These are phyloP conservation scores for Sporothrix curviconia DNA, from an alignment of 2,329 filamentous ascomycete species.

Conservation along the genomic window DNA sequence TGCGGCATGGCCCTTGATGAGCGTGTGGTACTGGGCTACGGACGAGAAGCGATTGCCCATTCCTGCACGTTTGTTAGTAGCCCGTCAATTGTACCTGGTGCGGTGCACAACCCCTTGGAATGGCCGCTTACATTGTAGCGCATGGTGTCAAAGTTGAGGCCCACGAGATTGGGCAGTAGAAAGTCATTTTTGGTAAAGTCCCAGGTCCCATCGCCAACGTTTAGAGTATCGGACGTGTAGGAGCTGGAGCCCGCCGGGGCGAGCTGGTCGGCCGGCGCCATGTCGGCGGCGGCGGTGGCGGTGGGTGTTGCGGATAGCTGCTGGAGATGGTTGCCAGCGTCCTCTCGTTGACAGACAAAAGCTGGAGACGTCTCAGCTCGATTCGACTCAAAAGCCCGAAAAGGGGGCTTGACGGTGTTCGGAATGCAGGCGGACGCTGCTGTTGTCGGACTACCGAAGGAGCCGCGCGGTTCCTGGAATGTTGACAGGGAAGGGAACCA, in stretches of 20 bases:
- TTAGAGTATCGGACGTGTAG: constrained; percentile 68
- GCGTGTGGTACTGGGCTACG: constrained; percentile 60
- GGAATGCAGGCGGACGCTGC: neutral
- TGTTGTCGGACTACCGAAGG: neutral
- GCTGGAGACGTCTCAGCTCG: neutral
- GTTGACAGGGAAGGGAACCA: neutral
- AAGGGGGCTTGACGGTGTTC: neutral
- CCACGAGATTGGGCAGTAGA: constrained; percentile 68
- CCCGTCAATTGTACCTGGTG: no score
- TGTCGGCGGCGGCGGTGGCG: constrained; percentile 39
- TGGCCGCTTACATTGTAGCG: constrained; percentile 83
- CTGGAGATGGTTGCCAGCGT: neutral
- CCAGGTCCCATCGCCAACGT: constrained; percentile 79
- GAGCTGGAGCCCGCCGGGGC: constrained; percentile 65
- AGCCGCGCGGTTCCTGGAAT: neutral
- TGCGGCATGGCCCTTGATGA: constrained; percentile 66
- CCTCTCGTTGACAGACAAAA: neutral
- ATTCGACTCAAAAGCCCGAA: neutral
- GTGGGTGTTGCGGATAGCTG: neutral
- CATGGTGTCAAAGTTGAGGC: constrained; percentile 74
- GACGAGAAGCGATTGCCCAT: constrained; percentile 76
- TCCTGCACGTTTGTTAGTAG: constrained; percentile 39
- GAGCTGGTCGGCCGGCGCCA: constrained; percentile 55
- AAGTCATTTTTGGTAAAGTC: constrained; percentile 71
- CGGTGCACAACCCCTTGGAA: no score